Evolutionary conservation across 2,329 filamentous ascomycete species (phyloP).

Genomic region (Zymoseptoria pseudotritici): DNA sequence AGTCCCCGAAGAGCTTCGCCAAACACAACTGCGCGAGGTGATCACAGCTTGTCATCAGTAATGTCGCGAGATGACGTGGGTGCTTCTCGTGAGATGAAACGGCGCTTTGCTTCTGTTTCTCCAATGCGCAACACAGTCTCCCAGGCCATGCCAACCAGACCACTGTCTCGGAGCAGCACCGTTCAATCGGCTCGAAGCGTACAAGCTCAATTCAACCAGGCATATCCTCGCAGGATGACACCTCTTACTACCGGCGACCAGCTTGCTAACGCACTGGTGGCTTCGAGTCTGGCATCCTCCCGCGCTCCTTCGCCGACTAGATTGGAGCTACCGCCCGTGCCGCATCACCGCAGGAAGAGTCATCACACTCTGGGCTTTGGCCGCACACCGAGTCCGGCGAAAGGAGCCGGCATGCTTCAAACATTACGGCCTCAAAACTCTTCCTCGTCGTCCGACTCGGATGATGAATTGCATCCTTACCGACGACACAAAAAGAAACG

Average conservation of each 20-base stretch:
- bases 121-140: conserved; percentile 8
- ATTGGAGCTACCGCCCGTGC: conserved; percentile 34
- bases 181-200: conserved; percentile 24
- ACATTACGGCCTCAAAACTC: conserved; percentile 54
- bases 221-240: conserved; percentile 32
- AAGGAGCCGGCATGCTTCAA: conserved; percentile 49
- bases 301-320: conserved; percentile 33
- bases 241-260: conserved; percentile 54
- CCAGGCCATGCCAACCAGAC: conserved; percentile 12
- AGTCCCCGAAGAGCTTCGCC: conserved; percentile 9
- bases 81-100: conserved; percentile 3
- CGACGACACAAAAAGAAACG: conserved; percentile 52
- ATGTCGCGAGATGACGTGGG: neutral
- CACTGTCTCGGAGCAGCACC: conserved; percentile 12
- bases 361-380: conserved; percentile 27
- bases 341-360: conserved; percentile 17
- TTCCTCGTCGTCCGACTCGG: conserved; percentile 29
- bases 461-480: conserved; percentile 41
- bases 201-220: conserved; percentile 27
- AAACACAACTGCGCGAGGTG: neutral
- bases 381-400: conserved; percentile 38
- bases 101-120: conserved; percentile 11
- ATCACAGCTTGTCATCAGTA: neutral
- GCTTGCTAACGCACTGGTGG: conserved; percentile 67
- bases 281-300: conserved; percentile 61